Percentiles rank a stretch among this genome's conserved stretches.
phyloP scores from a whole-genome alignment of 2,329 filamentous ascomycete genomes.

The Sporothrix globosa region DNA sequence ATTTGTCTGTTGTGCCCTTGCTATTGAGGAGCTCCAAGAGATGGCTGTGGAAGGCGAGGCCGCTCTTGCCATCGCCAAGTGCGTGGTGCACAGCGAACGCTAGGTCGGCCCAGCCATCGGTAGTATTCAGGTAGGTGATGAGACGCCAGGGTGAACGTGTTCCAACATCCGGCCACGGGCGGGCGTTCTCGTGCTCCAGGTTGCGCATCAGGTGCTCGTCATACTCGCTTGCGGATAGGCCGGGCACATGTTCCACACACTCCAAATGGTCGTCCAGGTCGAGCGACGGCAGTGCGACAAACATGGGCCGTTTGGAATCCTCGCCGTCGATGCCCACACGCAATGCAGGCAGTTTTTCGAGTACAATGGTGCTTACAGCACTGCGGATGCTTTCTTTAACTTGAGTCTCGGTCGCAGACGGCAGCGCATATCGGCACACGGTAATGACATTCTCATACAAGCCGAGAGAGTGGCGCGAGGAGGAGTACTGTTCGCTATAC shows the following conservation, averaged over 20 bases:
- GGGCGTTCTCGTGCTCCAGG: constrained; percentile 48
- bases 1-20: neutral
- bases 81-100: constrained; percentile 58
- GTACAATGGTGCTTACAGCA: constrained; percentile 49
- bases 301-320: constrained; percentile 49
- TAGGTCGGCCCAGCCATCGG: constrained; percentile 45
- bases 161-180: constrained; percentile 48
- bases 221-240: constrained; percentile 36
- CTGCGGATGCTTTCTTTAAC: constrained; percentile 42
- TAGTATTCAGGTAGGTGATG: constrained; percentile 43
- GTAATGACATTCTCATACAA: constrained; percentile 53
- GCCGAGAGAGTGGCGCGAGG: constrained; percentile 52
- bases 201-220: constrained; percentile 43
- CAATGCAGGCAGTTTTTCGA: constrained; percentile 52
- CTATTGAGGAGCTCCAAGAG: constrained; percentile 50
- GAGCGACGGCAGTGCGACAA: constrained; percentile 49
- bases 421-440: constrained; percentile 49
- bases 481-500: constrained; percentile 51
- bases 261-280: constrained; percentile 51
- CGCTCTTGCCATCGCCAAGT: constrained; percentile 56
- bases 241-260: constrained; percentile 39
- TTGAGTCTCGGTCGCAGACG: neutral
- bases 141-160: constrained; percentile 54
- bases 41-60: constrained; percentile 53
- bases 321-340: constrained; percentile 54